Percentiles rank a stretch among this genome's conserved stretches.
These are phyloP conservation scores for Clarireedia sp. DNA, from an alignment of 2,329 filamentous ascomycete genomes.

Conservation along the genomic window DNA sequence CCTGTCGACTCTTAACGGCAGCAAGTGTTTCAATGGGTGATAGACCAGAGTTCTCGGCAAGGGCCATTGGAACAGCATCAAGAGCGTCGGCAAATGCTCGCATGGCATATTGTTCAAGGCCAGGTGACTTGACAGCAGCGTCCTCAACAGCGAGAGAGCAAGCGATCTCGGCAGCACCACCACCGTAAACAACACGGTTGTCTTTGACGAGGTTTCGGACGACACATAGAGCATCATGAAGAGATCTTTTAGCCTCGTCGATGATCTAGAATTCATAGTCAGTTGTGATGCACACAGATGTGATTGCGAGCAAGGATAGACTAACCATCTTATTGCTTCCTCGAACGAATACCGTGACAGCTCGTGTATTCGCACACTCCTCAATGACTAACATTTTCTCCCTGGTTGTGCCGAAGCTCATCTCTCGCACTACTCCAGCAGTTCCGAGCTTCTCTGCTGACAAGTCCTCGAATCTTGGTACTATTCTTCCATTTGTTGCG, in stretches of 20 bases:
- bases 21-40: constrained; percentile 94
- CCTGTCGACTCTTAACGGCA: constrained; percentile 91
- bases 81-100: constrained; percentile 93
- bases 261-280: constrained; percentile 62
- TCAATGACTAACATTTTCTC: constrained; percentile 99
- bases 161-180: constrained; percentile 92
- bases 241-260: constrained; percentile 93
- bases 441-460: constrained; percentile 83
- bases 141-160: constrained; percentile 96
- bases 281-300: not conserved
- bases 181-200: constrained; percentile 95
- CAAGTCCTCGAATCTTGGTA: constrained; percentile 93
- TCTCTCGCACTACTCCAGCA: constrained; percentile 84
- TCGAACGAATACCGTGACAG: constrained; percentile 91
- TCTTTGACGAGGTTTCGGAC: constrained; percentile 93
- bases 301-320: constrained; percentile 9
- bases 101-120: constrained; percentile 99
- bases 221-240: constrained; percentile 95
- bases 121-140: constrained; percentile 86
- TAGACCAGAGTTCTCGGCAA: constrained; percentile 94
- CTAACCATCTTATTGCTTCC: constrained; percentile 98
- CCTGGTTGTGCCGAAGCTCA: constrained; percentile 93
- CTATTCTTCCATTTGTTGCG: constrained; percentile 94
- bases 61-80: constrained; percentile 86
- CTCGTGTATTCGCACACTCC: constrained; percentile 95